These are phyloP conservation scores for Phylloporus sp. DNA, from an alignment of 768 basidiomycete genomes.

Conservation along the genomic window DNA sequence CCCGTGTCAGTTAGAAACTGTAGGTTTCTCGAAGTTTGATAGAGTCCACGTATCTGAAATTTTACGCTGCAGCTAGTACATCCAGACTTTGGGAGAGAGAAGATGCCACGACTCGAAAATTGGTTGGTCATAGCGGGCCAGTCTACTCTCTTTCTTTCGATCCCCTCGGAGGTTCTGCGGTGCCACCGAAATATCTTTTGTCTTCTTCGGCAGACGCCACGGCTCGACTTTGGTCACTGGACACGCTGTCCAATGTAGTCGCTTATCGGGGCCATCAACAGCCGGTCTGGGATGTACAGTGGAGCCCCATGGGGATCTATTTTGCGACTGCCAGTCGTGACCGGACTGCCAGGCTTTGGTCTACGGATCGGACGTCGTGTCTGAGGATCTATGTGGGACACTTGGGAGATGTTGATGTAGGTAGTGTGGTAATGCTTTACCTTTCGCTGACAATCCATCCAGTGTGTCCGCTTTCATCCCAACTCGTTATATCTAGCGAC, in stretches of 20 bases:
- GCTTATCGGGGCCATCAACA: constrained; percentile 95
- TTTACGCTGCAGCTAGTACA: constrained; percentile 43
- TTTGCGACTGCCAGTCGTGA: constrained; percentile 96
- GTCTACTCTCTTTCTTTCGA: constrained; percentile 95
- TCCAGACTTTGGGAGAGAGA: constrained; percentile 72
- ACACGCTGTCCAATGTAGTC: constrained; percentile 90
- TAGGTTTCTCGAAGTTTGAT: constrained; percentile 34
- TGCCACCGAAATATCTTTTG: constrained; percentile 80
- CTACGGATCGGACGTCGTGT: constrained; percentile 83
- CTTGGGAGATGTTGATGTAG: constrained; percentile 92
- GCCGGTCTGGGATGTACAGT: constrained; percentile 98
- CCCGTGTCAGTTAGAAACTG: constrained; percentile 64
- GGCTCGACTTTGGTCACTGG: constrained; percentile 89
- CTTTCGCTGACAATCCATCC: constrained; percentile 4
- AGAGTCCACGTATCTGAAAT: constrained; percentile 3
- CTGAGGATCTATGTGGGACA: constrained; percentile 94
- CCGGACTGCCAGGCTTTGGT: constrained; percentile 93
- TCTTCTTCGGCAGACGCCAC: constrained; percentile 93
- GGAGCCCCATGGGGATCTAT: constrained; percentile 98
- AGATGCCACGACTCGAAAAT: constrained; percentile 80
- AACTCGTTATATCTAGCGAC: constrained; percentile 97
- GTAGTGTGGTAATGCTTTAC: constrained; percentile 29
- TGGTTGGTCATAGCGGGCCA: constrained; percentile 95
- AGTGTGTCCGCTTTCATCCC: constrained; percentile 97
- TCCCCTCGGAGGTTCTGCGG: constrained; percentile 81